A percentile compares a stretch with the other conserved stretches of the same genome.
Conservation (phyloP, 1,284 basidiomycete species). For the Trichosporon coremiiforme region DNA sequence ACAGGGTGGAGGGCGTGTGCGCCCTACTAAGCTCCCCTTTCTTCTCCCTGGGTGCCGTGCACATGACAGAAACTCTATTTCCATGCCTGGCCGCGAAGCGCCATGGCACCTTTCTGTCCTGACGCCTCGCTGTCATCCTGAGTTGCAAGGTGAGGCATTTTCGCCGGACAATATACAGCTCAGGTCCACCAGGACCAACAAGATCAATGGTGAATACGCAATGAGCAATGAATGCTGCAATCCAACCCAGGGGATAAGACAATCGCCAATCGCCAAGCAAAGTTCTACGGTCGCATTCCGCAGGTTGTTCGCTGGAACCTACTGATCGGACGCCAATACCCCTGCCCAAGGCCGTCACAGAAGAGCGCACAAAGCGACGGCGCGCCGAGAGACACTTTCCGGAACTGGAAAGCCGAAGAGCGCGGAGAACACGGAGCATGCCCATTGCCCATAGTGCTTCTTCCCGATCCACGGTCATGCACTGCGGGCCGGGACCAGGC, state of each 20-base stretch:
- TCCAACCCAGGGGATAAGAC: not conserved
- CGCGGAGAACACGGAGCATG: not conserved
- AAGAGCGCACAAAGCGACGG: not conserved
- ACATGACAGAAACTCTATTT: conserved; percentile 10
- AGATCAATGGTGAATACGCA: not conserved
- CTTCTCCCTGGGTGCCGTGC: not conserved
- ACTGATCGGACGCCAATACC: not conserved
- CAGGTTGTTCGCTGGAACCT: conserved; percentile 1
- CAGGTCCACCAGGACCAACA: too few relatives aligned
- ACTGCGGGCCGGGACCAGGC: not conserved
- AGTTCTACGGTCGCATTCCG: not conserved
- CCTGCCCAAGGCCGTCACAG: not conserved
- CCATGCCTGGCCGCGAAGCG: not conserved
- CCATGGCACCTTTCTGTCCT: not conserved
- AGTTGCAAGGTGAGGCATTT: not conserved
- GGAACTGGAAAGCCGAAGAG: not conserved
- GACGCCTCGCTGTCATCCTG: not conserved
- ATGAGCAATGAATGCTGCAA: conserved; percentile 5
- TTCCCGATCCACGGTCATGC: not conserved
- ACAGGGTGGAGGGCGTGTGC: not conserved
- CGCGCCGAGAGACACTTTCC: not conserved
- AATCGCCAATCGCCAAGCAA: not conserved
- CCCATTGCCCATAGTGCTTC: too few relatives aligned
- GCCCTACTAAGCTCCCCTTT: not conserved
- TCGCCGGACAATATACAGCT: not conserved